A percentile compares a stretch with the other conserved stretches of the same genome.
These are phyloP conservation scores for Citeromyces matritensis DNA, from an alignment of 805 yeast species.

Conservation along the genomic window DNA sequence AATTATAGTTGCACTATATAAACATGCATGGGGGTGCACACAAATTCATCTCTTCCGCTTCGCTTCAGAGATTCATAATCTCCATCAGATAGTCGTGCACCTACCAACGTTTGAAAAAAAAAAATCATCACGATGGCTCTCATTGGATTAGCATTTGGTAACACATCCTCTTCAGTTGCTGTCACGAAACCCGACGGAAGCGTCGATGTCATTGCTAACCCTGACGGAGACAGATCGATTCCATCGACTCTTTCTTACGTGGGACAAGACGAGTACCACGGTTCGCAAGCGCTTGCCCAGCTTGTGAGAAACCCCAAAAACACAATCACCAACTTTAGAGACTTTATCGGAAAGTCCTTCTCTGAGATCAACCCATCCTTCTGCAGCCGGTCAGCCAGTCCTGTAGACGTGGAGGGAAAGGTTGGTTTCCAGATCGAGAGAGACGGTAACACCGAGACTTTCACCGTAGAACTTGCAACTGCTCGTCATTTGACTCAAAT, in stretches of 20 bases:
- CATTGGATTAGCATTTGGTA: conserved; percentile 94
- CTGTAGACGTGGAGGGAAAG: conserved; percentile 45
- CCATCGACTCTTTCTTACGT: conserved; percentile 88
- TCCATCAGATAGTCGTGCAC: conserved; percentile 1
- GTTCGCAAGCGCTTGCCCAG: conserved; percentile 90
- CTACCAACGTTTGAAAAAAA: conserved; percentile 2
- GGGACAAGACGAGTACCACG: conserved; percentile 93
- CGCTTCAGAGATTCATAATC: no score
- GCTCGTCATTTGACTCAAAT: conserved; percentile 74
- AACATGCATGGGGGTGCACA: no score
- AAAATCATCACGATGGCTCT: conserved; percentile 25
- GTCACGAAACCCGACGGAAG: conserved; percentile 74
- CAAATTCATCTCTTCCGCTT: no score
- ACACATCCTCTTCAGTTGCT: conserved; percentile 90
- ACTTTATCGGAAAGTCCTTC: conserved; percentile 68
- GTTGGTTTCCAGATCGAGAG: conserved; percentile 47
- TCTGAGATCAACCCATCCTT: conserved; percentile 53
- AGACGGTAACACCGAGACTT: conserved; percentile 29
- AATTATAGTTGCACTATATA: no score
- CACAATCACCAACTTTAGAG: conserved; percentile 88
- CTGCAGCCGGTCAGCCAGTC: conserved; percentile 52
- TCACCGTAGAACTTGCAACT: conserved; percentile 66
- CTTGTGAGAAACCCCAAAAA: conserved; percentile 77
- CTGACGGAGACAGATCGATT: conserved; percentile 96
- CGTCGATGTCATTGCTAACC: conserved; percentile 96